Evolutionary conservation across 805 yeast genomes (phyloP), one percentile per base, ranked within the genome.

Genomic region (Teunomyces stri): DNA sequence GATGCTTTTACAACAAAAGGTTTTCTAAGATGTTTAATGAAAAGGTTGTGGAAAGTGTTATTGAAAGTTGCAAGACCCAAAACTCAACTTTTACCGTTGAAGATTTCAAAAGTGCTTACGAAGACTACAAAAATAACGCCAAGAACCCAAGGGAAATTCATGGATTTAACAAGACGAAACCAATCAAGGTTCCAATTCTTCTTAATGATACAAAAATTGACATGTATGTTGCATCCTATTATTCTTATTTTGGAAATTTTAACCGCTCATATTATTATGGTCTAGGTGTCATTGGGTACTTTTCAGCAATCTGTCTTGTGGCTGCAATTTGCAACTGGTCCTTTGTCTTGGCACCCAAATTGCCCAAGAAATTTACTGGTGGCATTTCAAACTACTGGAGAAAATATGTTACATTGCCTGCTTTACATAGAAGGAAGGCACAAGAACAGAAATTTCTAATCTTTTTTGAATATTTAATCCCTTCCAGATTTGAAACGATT

Each of bases 401-500:
- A 22, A 48, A 48, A 7, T 34, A 47, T 27, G 40, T 62, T 5
- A 51, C 63, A 1, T 38, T 58, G 6, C 66, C 66, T 3, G 65
- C 66, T 5, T 43, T 59, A 1, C 25, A 37, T 12, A 59, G 62
- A 13, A 53, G 50, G 9, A 58, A 53, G 41, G 55, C 65, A 10
- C 48, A 53, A n/a, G 64, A 59, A 45, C 50, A 52, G 38, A 18
- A 11, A 11, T 35, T 56, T 16, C 49, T 51, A 10, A 42, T 41
- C 9, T 44, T 64, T 6, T 54, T 65, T 11, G 60, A 60, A 15
- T 53, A 49, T 27, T 52, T 69, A 41, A 59, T 69, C 10, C 76
- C 76, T 2, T 57, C 75, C 0, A 59, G 76, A 44, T 42, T 66
- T 4, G 76, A 72, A 49, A 48, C 72, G 2, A 13, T 69, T 5